A percentile compares a stretch with the other conserved stretches of the same genome.
Evolutionary conservation across 345 rosid genomes (phyloP).

Genomic region (Geranium brycei): DNA sequence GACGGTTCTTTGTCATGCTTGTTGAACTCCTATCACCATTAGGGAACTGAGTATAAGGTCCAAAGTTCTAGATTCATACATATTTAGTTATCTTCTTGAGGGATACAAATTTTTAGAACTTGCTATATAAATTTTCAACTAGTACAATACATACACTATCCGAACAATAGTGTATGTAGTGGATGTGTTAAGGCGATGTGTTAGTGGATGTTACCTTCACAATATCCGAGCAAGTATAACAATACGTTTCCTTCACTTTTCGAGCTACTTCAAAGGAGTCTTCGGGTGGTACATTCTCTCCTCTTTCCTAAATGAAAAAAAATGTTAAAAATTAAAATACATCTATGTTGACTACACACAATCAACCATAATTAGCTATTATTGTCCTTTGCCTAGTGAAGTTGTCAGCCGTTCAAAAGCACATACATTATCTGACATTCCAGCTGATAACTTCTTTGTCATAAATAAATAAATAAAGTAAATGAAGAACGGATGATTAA

Average conservation of each 20-base stretch:
- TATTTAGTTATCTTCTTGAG: neutral
- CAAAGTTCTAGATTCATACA: neutral
- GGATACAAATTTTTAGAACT: neutral
- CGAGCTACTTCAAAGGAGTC: constrained; percentile 93
- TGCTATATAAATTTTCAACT: neutral
- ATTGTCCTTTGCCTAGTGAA: neutral
- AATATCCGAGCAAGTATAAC: constrained; percentile 86
- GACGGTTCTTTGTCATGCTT: constrained; percentile 94
- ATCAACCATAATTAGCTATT: neutral
- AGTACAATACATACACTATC: too few relatives aligned
- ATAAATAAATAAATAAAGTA: too few relatives aligned
- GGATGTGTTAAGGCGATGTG: neutral
- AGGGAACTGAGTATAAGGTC: constrained; percentile 4
- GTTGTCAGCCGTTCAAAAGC: neutral
- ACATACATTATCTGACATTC: neutral
- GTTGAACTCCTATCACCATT: constrained; percentile 66
- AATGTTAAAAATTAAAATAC: constrained; percentile 4
- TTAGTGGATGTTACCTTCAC: constrained; percentile 54
- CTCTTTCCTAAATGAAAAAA: constrained; percentile 66
- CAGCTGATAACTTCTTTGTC: neutral
- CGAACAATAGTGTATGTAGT: neutral
- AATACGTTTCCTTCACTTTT: constrained; percentile 83
- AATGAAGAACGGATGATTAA: neutral
- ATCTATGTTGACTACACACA: neutral
- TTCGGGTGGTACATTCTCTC: constrained; percentile 93